Conservation (phyloP, 2,329 filamentous ascomycete genomes). For the Gnomoniopsis sp. region DNA sequence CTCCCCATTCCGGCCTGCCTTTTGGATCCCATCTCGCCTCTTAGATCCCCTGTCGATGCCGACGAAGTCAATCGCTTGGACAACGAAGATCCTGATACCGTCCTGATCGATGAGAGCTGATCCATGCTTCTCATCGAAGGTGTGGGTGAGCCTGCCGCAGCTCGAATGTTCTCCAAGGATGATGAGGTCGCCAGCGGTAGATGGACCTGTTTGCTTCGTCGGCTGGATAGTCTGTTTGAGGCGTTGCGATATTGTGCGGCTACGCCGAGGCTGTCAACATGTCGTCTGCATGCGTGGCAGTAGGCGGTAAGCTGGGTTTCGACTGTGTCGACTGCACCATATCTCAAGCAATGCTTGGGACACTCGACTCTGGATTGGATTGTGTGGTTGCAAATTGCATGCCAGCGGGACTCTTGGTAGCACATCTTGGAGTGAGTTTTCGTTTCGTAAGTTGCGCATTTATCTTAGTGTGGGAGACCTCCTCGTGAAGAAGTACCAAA, state of each 20-base stretch:
- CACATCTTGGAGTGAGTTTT: constrained; percentile 8
- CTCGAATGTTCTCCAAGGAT: not conserved
- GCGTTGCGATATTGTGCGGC: not conserved
- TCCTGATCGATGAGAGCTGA: not conserved
- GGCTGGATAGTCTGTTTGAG: not conserved
- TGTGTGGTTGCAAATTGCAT: constrained; percentile 14
- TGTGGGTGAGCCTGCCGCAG: not conserved
- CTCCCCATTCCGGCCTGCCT: not conserved
- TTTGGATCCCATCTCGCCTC: not conserved
- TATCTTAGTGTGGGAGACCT: not conserved
- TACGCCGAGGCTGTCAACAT: constrained; percentile 12
- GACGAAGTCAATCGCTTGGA: not conserved
- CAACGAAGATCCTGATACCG: not conserved
- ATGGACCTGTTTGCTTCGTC: not conserved
- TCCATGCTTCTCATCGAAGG: not conserved
- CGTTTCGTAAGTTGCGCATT: no score
- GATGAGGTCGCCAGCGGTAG: not conserved
- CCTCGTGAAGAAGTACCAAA: not conserved
- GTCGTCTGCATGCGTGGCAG: constrained; percentile 13
- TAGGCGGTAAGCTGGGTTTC: constrained; percentile 16
- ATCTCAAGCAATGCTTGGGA: constrained; percentile 8
- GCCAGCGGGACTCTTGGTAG: constrained; percentile 13
- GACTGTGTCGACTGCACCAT: constrained; percentile 7
- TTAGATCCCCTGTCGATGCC: not conserved
- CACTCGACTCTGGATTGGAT: constrained; percentile 9